Base-by-base conservation (phyloP, 495 filamentous ascomycete species). In the Hyaloscypha variabilis region DNA sequence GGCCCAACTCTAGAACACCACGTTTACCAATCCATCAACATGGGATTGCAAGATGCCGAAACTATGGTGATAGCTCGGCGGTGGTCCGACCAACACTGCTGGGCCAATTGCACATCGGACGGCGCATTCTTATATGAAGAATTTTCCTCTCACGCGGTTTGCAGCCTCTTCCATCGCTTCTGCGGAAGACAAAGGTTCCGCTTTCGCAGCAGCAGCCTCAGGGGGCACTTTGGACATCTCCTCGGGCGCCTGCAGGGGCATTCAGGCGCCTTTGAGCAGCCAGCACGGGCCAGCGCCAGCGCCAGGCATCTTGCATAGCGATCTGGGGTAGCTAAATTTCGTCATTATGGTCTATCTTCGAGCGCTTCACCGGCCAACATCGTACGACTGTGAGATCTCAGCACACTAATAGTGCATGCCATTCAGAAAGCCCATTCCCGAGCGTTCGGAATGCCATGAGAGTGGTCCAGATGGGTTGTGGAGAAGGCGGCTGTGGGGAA, bases 231-330 rank as follows among this genome's bases (percentile, higher is more conserved):
- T 46, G 19, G 39, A 46, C 39, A 17, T 46, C 39, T 46, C 39
- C 39, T 46, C 17, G 11, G 1, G 14, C 17, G 11, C 39, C 6
- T 36, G 31, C 39, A 46, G 39, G 39, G 39, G 39, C 39, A 46
- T 46, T 19, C 39, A 46, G 39, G 13, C 8, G 8, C 3, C 39
- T 46, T 11, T 46, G 4, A 8, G 8, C 39, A 34, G 11, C 39
- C 39, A 46, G 39, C 54, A 57, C 54, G 54, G 54, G 6, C 26
- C 28, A 57, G 54, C 28, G 26, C n/a, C n/a, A n/a, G n/a, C n/a
- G n/a, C n/a, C n/a, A n/a, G n/a, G n/a, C 54, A 57, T 57, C 54
- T 57, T 57, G 54, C 54, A 57, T 57, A 31, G 1, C 14, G 54
- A 57, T 57, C 54, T 57, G 54, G 54, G 54, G 54, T 57, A 57